Conservation (phyloP, 495 filamentous ascomycete genomes). For the Chaetomium cochliodes region DNA sequence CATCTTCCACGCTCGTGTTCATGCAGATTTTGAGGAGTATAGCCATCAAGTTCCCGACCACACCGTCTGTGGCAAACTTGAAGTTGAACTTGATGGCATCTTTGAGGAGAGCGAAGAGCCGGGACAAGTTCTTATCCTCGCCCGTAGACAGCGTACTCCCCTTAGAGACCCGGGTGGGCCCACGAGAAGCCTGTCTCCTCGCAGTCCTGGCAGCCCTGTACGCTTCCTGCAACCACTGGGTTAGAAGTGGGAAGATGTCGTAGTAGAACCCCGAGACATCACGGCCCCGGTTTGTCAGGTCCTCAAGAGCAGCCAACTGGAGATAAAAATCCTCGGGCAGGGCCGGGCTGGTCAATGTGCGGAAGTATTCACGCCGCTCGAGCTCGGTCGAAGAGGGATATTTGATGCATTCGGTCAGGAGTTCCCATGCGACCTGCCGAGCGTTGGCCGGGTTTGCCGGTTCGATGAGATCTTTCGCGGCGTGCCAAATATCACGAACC, state of each 20-base stretch:
- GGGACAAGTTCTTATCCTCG: conserved; percentile 67
- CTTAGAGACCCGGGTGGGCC: conserved; percentile 37
- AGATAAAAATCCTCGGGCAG: conserved; percentile 60
- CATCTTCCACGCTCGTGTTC: conserved; percentile 67
- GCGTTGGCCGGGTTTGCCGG: conserved; percentile 53
- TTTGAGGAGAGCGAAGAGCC: conserved; percentile 71
- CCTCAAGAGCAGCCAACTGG: conserved; percentile 61
- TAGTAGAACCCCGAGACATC: conserved; percentile 65
- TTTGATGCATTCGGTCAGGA: conserved; percentile 63
- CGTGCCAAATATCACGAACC: conserved; percentile 59
- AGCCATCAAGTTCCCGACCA: conserved; percentile 64
- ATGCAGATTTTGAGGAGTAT: conserved; percentile 70
- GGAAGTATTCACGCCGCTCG: conserved; percentile 64
- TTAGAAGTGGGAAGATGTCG: conserved; percentile 58
- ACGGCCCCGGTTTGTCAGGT: conserved; percentile 62
- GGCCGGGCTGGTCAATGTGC: conserved; percentile 52
- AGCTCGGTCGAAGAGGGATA: conserved; percentile 58
- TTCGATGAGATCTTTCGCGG: conserved; percentile 63
- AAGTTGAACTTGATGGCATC: conserved; percentile 83
- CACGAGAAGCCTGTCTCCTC: conserved; percentile 44
- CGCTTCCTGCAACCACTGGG: conserved; percentile 54
- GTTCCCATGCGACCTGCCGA: conserved; percentile 58
- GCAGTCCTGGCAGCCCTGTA: conserved; percentile 56
- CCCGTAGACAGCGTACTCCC: conserved; percentile 51
- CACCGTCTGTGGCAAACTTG: conserved; percentile 65